phyloP scores from a whole-genome alignment of 2,329 filamentous ascomycete genomes.

The Colletotrichum abscissum region DNA sequence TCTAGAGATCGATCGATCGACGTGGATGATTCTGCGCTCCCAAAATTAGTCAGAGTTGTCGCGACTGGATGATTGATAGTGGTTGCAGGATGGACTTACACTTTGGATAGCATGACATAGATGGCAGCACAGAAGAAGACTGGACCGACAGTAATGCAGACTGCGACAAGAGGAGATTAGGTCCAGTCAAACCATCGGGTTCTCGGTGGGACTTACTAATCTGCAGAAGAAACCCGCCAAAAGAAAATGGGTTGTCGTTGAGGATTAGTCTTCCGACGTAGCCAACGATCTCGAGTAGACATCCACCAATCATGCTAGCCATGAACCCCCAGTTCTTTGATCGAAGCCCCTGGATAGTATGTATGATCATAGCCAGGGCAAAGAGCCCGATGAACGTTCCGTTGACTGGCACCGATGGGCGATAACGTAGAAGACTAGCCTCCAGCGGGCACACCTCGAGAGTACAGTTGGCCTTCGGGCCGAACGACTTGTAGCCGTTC shows the following conservation, averaged over 20 bases:
- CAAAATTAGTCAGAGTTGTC: background rate
- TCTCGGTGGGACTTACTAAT: slow-evolving; percentile 51
- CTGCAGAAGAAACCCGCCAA: slow-evolving; percentile 71
- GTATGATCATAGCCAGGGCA: slow-evolving; percentile 54
- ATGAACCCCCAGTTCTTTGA: slow-evolving; percentile 57
- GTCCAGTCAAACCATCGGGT: too few species aligned
- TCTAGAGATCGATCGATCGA: slow-evolving; percentile 41
- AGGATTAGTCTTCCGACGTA: slow-evolving; percentile 70
- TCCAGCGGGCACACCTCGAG: slow-evolving; percentile 57
- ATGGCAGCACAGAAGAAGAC: slow-evolving; percentile 44
- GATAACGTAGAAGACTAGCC: slow-evolving; percentile 53
- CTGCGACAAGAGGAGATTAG: slow-evolving; percentile 41
- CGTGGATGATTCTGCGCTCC: slow-evolving; percentile 39
- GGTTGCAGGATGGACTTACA: slow-evolving; percentile 40
- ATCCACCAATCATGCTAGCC: slow-evolving; percentile 64
- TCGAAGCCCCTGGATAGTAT: slow-evolving; percentile 53
- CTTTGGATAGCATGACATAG: slow-evolving; percentile 40
- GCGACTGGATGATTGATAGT: background rate
- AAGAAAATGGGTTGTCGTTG: slow-evolving; percentile 66
- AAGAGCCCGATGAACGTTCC: slow-evolving; percentile 51
- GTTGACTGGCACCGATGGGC: slow-evolving; percentile 50
- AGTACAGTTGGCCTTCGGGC: slow-evolving; percentile 57
- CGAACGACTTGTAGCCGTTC: slow-evolving; percentile 46
- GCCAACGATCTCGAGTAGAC: slow-evolving; percentile 67
- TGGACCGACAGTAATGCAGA: slow-evolving; percentile 45